Conservation (phyloP, 1,284 basidiomycete genomes). For the Fereydounia khargensis region DNA sequence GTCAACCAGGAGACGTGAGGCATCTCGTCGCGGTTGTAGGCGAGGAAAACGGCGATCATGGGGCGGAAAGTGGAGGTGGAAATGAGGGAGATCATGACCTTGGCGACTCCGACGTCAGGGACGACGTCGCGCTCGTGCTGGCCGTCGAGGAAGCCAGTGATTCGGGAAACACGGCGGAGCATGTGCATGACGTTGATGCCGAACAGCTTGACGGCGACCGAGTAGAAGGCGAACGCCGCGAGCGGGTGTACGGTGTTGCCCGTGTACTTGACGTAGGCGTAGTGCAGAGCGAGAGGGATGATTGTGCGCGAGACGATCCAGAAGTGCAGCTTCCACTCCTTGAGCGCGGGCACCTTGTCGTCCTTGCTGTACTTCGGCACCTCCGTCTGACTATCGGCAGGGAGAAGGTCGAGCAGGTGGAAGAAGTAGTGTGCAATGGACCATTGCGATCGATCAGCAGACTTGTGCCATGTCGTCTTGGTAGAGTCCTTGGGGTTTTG, state of each 20-base stretch:
- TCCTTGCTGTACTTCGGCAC: too few relatives aligned
- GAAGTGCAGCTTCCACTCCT: slow-evolving; percentile 29
- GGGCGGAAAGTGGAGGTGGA: slow-evolving; percentile 34
- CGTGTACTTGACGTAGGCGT: slow-evolving; percentile 20
- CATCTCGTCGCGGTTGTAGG: slow-evolving; percentile 33
- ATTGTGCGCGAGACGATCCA: slow-evolving; percentile 29
- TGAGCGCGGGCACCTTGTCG: too few relatives aligned
- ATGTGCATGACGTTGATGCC: slow-evolving; percentile 17
- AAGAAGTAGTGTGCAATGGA: too few relatives aligned
- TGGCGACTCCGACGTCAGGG: slow-evolving; percentile 16
- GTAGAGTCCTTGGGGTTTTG: too few relatives aligned
- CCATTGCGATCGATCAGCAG: too few relatives aligned
- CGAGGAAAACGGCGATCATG: slow-evolving; percentile 19
- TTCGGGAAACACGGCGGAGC: slow-evolving; percentile 9
- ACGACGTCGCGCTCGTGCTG: slow-evolving; percentile 30
- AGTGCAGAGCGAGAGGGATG: slow-evolving; percentile 33
- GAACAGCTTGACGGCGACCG: slow-evolving; percentile 23
- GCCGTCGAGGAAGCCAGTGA: slow-evolving; percentile 43
- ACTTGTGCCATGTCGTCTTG: too few relatives aligned
- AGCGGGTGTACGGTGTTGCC: slow-evolving; percentile 37
- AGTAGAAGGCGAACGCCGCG: slow-evolving; percentile 23
- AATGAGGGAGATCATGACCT: slow-evolving; percentile 29
- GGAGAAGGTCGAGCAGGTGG: too few relatives aligned
- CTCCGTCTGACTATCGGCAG: too few relatives aligned
- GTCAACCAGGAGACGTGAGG: slow-evolving; percentile 26